Percentiles rank a stretch among this genome's conserved stretches.
Conservation (phyloP, 129 eudicot genomes). For the Tanacetum coccineum region DNA sequence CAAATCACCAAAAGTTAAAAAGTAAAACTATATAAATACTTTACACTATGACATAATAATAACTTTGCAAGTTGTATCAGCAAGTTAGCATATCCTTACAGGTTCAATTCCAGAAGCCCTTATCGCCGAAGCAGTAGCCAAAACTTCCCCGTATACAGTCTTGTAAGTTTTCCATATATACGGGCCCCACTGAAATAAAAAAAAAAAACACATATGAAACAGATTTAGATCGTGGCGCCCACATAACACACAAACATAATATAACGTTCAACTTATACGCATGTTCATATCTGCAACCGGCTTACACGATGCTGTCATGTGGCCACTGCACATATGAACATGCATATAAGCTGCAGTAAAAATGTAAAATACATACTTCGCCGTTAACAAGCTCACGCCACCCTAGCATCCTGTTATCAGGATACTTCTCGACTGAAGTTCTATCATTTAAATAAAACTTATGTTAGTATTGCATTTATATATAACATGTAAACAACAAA, state of each 20-base stretch:
- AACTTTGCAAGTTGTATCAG: not conserved
- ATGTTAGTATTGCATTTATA: not conserved
- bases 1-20: constrained; percentile 9
- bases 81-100: constrained; percentile 47
- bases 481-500: not conserved
- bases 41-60: not conserved
- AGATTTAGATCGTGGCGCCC: not conserved
- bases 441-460: constrained; percentile 31
- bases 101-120: constrained; percentile 69
- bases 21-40: constrained; percentile 1
- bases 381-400: constrained; percentile 73
- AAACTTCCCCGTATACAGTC: constrained; percentile 65
- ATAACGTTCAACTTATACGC: too few species aligned
- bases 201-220: not conserved
- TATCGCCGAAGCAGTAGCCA: constrained; percentile 65
- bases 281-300: too few species aligned
- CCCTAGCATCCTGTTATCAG: constrained; percentile 83
- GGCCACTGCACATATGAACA: too few species aligned
- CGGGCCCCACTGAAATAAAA: constrained; percentile 66
- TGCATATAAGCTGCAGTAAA: too few species aligned
- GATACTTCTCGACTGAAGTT: constrained; percentile 35
- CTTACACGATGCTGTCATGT: too few species aligned
- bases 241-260: not conserved
- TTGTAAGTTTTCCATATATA: constrained; percentile 88
- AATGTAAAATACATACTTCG: constrained; percentile 39